Evolutionary conservation across 1,139 yeast genomes (phyloP).

Genomic region (Suhomyces choctaworum): DNA sequence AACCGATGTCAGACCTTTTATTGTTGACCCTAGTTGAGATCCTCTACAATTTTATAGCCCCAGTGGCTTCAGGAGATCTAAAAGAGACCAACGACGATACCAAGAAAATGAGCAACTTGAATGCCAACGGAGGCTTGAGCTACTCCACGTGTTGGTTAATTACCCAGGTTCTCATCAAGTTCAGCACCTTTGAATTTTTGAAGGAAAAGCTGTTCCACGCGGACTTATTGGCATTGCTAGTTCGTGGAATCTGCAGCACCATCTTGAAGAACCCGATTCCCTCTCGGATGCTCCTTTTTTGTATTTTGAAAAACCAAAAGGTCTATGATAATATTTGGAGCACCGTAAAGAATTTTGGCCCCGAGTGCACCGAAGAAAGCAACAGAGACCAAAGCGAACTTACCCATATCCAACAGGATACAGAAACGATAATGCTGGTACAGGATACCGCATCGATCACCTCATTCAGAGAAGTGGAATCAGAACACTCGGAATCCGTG

Average conservation of each 20-base stretch:
- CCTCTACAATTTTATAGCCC: constrained; percentile 59
- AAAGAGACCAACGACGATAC: constrained; percentile 25
- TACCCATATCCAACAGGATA: background rate
- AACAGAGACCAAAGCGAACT: constrained; percentile 3
- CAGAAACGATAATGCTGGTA: background rate
- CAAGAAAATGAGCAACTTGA: constrained; percentile 33
- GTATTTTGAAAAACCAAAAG: constrained; percentile 51
- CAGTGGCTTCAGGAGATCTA: constrained; percentile 27
- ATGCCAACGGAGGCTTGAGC: constrained; percentile 52
- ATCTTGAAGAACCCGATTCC: constrained; percentile 50
- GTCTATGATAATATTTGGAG: constrained; percentile 36
- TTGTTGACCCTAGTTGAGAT: constrained; percentile 55
- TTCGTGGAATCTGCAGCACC: constrained; percentile 56
- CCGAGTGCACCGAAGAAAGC: constrained; percentile 11
- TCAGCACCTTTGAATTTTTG: constrained; percentile 45
- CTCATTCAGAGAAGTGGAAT: constrained; percentile 5
- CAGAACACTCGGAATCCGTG: background rate
- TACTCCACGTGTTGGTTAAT: constrained; percentile 60
- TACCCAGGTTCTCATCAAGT: constrained; percentile 50
- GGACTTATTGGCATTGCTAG: constrained; percentile 57
- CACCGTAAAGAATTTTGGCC: constrained; percentile 28
- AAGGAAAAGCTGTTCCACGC: constrained; percentile 49
- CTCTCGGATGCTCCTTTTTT: constrained; percentile 55
- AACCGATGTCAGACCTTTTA: constrained; percentile 20
- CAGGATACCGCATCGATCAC: constrained; percentile 3